Conservation (phyloP, 1,284 basidiomycete species). For the Ganoderma boninense region DNA sequence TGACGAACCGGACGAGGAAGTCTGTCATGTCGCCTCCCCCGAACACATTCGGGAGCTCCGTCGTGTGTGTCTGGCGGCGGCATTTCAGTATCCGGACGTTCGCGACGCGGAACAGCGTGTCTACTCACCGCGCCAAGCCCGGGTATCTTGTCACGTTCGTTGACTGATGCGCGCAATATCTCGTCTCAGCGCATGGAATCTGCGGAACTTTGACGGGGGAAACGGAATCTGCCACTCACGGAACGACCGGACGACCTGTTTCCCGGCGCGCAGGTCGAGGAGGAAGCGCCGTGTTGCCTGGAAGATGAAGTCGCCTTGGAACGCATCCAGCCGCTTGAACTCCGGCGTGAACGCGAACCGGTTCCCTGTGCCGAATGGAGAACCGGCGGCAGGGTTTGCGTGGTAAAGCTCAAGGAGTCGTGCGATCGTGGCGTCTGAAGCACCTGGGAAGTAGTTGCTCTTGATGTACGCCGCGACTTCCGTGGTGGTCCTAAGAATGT, state of each 20-base stretch:
- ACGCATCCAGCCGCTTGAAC: conserved; percentile 58
- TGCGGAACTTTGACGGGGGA: not conserved
- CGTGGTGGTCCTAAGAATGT: conserved; percentile 21
- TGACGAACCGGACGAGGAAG: conserved; percentile 32
- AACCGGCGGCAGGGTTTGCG: conserved; percentile 51
- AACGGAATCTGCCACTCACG: conserved; percentile 40
- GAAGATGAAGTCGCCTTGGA: conserved; percentile 58
- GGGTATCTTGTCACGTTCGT: conserved; percentile 54
- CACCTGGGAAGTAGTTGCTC: conserved; percentile 30
- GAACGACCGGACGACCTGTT: conserved; percentile 56
- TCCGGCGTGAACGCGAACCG: conserved; percentile 54
- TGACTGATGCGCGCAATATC: conserved; percentile 43
- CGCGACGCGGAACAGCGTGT: no score
- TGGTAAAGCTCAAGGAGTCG: conserved; percentile 43
- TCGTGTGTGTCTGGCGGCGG: conserved; percentile 21
- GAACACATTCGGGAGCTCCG: conserved; percentile 32
- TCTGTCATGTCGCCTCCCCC: conserved; percentile 32
- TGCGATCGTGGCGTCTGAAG: conserved; percentile 19
- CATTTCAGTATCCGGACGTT: no score
- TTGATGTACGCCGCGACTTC: conserved; percentile 27
- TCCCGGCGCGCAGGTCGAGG: conserved; percentile 29
- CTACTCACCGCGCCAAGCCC: conserved; percentile 43
- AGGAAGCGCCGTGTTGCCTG: conserved; percentile 51
- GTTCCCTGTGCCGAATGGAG: conserved; percentile 57
- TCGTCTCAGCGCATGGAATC: not conserved